phyloP scores from a whole-genome alignment of 1,284 basidiomycete genomes.

The Ceratobasidium sp. region DNA sequence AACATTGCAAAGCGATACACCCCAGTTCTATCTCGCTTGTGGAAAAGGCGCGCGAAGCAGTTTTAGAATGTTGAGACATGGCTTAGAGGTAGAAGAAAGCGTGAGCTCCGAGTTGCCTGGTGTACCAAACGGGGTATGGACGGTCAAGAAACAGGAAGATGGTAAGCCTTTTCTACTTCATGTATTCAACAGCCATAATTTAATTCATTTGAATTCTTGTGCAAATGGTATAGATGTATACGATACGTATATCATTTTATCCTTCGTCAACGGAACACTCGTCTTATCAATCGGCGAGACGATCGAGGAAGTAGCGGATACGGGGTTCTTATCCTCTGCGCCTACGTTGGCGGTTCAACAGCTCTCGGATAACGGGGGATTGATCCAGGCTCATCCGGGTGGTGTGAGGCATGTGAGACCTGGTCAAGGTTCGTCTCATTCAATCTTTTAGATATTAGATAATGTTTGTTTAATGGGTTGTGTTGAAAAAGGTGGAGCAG shows the following conservation, averaged over 20 bases:
- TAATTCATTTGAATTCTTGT: not conserved
- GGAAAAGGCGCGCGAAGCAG: constrained; percentile 89
- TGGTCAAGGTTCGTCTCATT: constrained; percentile 64
- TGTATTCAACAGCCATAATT: not conserved
- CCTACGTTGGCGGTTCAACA: constrained; percentile 98
- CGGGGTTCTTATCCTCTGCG: constrained; percentile 93
- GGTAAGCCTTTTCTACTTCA: constrained; percentile 66
- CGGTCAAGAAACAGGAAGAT: constrained; percentile 87
- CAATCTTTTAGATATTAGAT: no score
- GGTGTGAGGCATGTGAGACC: constrained; percentile 94
- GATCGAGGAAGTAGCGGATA: constrained; percentile 97
- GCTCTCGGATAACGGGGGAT: constrained; percentile 84
- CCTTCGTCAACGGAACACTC: constrained; percentile 96
- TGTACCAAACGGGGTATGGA: constrained; percentile 97
- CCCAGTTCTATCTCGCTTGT: constrained; percentile 93
- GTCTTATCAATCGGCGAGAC: constrained; percentile 96
- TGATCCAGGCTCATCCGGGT: constrained; percentile 94
- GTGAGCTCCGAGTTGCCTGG: constrained; percentile 94
- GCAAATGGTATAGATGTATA: constrained; percentile 70
- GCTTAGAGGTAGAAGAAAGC: constrained; percentile 92
- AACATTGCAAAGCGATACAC: constrained; percentile 85
- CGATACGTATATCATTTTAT: constrained; percentile 96
- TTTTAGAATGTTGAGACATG: constrained; percentile 89
- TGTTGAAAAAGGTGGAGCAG: constrained; percentile 1
- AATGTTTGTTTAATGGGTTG: no score